These are phyloP conservation scores for Ilyonectria sp. DNA, from an alignment of 2,329 filamentous ascomycete genomes.

Conservation along the genomic window DNA sequence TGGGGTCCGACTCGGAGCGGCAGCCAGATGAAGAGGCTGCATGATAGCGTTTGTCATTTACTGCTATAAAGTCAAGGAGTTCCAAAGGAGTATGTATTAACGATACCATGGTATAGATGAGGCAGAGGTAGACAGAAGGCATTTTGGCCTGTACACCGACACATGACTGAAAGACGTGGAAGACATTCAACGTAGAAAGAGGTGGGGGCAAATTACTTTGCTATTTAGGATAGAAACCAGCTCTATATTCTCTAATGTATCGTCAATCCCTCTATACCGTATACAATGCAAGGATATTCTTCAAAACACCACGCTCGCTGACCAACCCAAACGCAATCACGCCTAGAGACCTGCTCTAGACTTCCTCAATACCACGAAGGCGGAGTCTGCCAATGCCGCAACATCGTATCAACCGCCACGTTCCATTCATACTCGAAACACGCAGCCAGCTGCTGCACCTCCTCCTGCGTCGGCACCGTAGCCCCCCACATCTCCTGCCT, in stretches of 20 bases:
- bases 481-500: conserved; percentile 81
- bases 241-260: neutral
- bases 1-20: conserved; percentile 49
- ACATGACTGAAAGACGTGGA: neutral
- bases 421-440: conserved; percentile 80
- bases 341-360: neutral
- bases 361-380: conserved; percentile 67
- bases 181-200: neutral
- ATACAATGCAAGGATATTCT: neutral
- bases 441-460: conserved; percentile 71
- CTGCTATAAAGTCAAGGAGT: neutral
- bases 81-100: neutral
- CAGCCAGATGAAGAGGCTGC: conserved; percentile 42
- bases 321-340: neutral
- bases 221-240: neutral
- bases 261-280: neutral
- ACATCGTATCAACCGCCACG: conserved; percentile 74
- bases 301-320: neutral
- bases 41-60: neutral
- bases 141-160: neutral
- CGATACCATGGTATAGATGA: conserved; percentile 4
- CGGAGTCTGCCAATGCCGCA: conserved; percentile 76
- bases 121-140: neutral
- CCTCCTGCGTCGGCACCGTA: conserved; percentile 67
- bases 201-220: neutral